Evolutionary conservation across 257 asterid genomes (phyloP).

Genomic region (Vinca minor): DNA sequence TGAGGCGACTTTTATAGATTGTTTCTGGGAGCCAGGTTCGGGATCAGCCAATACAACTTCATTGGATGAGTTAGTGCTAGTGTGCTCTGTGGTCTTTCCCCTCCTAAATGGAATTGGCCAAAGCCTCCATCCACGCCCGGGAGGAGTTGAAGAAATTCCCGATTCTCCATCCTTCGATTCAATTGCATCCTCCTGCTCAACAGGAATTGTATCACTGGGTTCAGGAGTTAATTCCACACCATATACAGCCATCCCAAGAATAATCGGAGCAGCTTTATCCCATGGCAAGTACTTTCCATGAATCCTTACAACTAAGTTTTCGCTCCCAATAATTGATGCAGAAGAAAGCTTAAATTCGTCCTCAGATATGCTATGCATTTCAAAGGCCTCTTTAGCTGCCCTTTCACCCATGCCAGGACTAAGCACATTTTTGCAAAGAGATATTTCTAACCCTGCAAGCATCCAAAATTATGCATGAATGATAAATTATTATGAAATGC

Average conservation of each 20-base stretch:
- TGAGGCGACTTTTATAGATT: conserved; percentile 28
- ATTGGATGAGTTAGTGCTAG: conserved; percentile 37
- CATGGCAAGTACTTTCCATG: conserved; percentile 70
- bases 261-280: conserved; percentile 64
- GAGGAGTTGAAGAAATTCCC: conserved; percentile 37
- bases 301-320: conserved; percentile 59
- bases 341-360: conserved; percentile 63
- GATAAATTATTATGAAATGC: conserved; percentile 1
- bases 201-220: conserved; percentile 40
- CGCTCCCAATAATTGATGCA: conserved; percentile 44
- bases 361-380: conserved; percentile 43
- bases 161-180: conserved; percentile 39
- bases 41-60: conserved; percentile 63
- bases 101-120: conserved; percentile 94
- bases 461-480: conserved; percentile 3
- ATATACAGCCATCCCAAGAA: conserved; percentile 73
- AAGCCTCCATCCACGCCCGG: conserved; percentile 83
- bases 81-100: conserved; percentile 61
- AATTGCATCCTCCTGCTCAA: conserved; percentile 38
- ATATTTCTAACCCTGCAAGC: conserved; percentile 71
- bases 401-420: conserved; percentile 69
- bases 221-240: conserved; percentile 53
- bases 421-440: conserved; percentile 69
- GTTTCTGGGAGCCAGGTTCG: conserved; percentile 41
- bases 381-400: conserved; percentile 69